phyloP scores from a whole-genome alignment of 768 basidiomycete genomes.

The Calocybe cyanea region DNA sequence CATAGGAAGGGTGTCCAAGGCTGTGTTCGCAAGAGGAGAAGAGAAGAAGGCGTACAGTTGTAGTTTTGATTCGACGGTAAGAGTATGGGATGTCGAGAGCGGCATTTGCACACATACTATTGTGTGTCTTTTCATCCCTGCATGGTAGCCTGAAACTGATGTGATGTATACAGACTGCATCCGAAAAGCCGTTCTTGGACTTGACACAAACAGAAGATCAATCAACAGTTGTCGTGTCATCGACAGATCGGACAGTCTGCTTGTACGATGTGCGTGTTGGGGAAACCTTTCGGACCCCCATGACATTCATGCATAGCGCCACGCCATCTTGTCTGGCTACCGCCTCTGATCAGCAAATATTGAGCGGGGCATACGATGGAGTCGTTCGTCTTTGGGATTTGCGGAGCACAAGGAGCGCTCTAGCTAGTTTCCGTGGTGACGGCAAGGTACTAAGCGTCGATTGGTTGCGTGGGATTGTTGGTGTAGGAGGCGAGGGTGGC shows the following conservation, averaged over 20 bases:
- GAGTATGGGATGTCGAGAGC: conserved; percentile 81
- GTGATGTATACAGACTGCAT: conserved; percentile 44
- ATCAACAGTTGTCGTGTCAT: conserved; percentile 51
- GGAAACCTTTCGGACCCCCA: conserved; percentile 26
- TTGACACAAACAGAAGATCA: conserved; percentile 37
- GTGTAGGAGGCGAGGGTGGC: conserved; percentile 62
- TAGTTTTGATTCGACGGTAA: conserved; percentile 87
- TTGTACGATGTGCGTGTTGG: conserved; percentile 64
- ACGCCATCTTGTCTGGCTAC: conserved; percentile 61
- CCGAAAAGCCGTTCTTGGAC: conserved; percentile 74
- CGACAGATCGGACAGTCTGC: conserved; percentile 71
- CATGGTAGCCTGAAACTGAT: not conserved
- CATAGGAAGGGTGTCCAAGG: conserved; percentile 74
- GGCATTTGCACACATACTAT: conserved; percentile 71
- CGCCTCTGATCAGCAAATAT: conserved; percentile 41
- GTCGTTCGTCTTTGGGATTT: conserved; percentile 76
- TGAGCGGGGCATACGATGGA: conserved; percentile 78
- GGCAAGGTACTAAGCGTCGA: conserved; percentile 60
- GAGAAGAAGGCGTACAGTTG: conserved; percentile 58
- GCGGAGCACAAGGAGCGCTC: conserved; percentile 59
- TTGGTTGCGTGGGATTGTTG: conserved; percentile 53
- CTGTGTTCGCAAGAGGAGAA: conserved; percentile 44
- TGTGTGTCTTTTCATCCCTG: conserved; percentile 38
- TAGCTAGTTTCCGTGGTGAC: conserved; percentile 63
- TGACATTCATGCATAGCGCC: conserved; percentile 55